Evolutionary conservation across 2,329 filamentous ascomycete species (phyloP), one percentile per base, ranked within the genome.

Genomic region (Penicillium crustosum): DNA sequence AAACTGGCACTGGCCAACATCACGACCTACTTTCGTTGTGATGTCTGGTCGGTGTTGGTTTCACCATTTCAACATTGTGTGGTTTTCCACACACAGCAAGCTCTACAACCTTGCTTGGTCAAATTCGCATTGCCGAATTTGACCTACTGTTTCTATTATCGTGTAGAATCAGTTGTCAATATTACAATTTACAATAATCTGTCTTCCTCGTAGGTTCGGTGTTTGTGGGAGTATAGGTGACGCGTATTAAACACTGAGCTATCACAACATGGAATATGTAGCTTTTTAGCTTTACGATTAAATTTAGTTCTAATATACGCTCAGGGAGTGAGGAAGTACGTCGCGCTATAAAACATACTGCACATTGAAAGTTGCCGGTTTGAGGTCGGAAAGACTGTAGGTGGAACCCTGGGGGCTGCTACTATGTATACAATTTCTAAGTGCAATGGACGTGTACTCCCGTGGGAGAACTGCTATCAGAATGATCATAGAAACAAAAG

Each of bases 1-100:
- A 79, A 80, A 77, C 80, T 80, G 77, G 78, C 77, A 73, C 61
- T 55, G 58, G 19, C 49, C 21, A n/a, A 13, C n/a, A 27, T 47
- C 56, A 60, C 51, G 31, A 7, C 53, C 53, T 56, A 56, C 39
- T 56, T 27, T n/a, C 64, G 65, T 43, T 49, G 45, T 61, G 58
- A 27, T 60, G 60, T 59, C 60, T 51, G 60, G 59, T 25, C 60
- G 61, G 61, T 61, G 66, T 59, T 56, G 54, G 60, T 59, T 60
- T 48, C 61, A 66, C 63, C 67, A 70, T 73, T 74, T 73, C 72
- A 73, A 74, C 72, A 74, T 73, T 73, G 66, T 71, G 55, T 66
- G 51, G 36, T 61, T 58, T 56, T 64, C 57, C 51, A 57, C 55
- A 57, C 21, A 39, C 43, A 53, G 55, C 55, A 44, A 57, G 49